Base-by-base conservation (phyloP, 208 protist genomes). In the Strigomonas culicis region DNA sequence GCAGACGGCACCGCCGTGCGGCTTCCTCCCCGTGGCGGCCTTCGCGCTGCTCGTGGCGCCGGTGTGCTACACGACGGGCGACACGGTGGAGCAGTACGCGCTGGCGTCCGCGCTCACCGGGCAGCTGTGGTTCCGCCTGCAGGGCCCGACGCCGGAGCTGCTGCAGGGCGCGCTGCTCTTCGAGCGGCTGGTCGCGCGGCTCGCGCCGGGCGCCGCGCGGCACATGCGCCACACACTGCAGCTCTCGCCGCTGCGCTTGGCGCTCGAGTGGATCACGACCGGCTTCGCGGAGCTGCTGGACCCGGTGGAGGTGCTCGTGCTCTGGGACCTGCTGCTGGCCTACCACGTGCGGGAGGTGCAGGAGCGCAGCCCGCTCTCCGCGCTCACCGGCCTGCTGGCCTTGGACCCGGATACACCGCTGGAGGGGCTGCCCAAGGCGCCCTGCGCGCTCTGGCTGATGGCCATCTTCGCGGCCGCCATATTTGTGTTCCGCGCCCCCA, bases 81-180 rank as follows among this genome's bases (percentile, higher is more conserved):
- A 96, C 52, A 90, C 79, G 19, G 72, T 79, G 31, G 90, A 96
- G 72, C 82, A 92, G 75, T 91, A 92, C 67, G 84, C 90, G 59
- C 73, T 96, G 21, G 22, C 77, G 15, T 63, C 80, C 8, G 81
- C 84, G 1, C 75, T 96, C 55, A 80, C 80, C 62, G 67, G 77
- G 51, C 84, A 94, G 71, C 58, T 96, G 50, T 96, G 90, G 88
- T 52, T 59, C 17, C 82, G 86, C 10, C 47, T 96, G 58, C 90
- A 94, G 66, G 82, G 90, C 2, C 87, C 90, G 36, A 94, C 90
- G 25, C 86, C 86, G 17, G 90, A 96, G 59, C 69, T 96, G 30
- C 47, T 82, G 44, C 85, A 93, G 68, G 93, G 87, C 63, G 92
- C 81, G 61, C 72, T 84, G 15, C 55, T 96, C 47, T 93, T 94